Evolutionary conservation across 768 basidiomycete species (phyloP).

Genomic region (Rhodosporidiobolus odoratus): DNA sequence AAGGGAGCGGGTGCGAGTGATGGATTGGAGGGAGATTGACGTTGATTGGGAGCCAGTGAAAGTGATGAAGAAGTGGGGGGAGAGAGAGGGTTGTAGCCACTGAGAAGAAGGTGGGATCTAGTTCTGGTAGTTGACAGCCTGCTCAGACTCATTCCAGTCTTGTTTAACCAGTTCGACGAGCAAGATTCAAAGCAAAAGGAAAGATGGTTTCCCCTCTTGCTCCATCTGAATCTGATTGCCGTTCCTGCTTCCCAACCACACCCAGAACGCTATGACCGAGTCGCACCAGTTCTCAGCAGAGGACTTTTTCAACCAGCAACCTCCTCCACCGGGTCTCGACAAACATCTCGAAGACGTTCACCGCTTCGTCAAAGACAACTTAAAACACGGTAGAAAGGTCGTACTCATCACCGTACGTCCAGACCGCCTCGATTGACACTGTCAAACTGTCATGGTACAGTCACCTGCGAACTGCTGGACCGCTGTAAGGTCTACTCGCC

Average conservation of each 20-base stretch:
- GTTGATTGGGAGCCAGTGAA: background rate
- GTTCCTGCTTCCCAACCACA: background rate
- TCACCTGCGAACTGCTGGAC: too few species aligned
- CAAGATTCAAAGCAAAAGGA: background rate
- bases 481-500: too few species aligned
- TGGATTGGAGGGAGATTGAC: slow-evolving; percentile 18
- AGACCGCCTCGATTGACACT: background rate
- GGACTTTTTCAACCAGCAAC: slow-evolving; percentile 82
- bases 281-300: slow-evolving; percentile 48
- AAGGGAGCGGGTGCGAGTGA: slow-evolving; percentile 14
- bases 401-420: slow-evolving; percentile 84
- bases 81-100: slow-evolving; percentile 32
- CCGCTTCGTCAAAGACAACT: slow-evolving; percentile 67
- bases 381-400: slow-evolving; percentile 62
- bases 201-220: background rate
- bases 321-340: slow-evolving; percentile 66
- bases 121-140: background rate
- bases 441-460: too few species aligned
- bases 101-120: slow-evolving; percentile 31
- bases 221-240: background rate
- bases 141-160: background rate
- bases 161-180: background rate
- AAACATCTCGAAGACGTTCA: slow-evolving; percentile 61
- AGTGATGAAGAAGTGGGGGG: slow-evolving; percentile 1
- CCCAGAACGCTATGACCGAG: background rate